These are phyloP conservation scores for Penicillium crystallinum DNA, from an alignment of 495 filamentous ascomycete genomes.

Conservation along the genomic window DNA sequence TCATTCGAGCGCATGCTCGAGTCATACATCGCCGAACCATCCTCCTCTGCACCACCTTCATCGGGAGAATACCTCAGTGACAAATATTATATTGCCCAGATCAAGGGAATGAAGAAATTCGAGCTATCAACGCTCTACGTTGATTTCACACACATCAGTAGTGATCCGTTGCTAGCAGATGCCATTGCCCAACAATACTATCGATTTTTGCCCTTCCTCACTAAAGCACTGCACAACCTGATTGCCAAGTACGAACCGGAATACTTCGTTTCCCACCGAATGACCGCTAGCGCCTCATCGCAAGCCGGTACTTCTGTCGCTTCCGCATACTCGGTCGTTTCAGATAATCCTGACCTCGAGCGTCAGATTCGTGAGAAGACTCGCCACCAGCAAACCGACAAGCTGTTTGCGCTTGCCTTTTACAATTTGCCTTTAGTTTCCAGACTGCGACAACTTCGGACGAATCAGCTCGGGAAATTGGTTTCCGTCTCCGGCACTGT, in stretches of 20 bases:
- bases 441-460: conserved; percentile 80
- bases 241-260: conserved; percentile 91
- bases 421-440: conserved; percentile 96
- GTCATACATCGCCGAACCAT: conserved; percentile 72
- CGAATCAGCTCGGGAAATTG: conserved; percentile 84
- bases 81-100: conserved; percentile 95
- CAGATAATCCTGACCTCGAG: conserved; percentile 46
- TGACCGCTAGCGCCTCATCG: conserved; percentile 57
- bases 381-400: conserved; percentile 93
- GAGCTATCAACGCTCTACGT: conserved; percentile 95
- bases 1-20: conserved; percentile 88
- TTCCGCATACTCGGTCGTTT: conserved; percentile 61
- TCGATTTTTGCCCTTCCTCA: conserved; percentile 89
- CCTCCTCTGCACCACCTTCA: conserved; percentile 63
- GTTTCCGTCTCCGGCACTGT: conserved; percentile 95
- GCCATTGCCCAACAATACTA: conserved; percentile 90
- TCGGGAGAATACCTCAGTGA: conserved; percentile 74
- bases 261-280: conserved; percentile 86
- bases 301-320: conserved; percentile 63
- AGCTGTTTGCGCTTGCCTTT: conserved; percentile 89
- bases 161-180: conserved; percentile 69
- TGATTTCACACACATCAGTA: conserved; percentile 83
- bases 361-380: conserved; percentile 52
- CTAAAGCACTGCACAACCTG: conserved; percentile 81
- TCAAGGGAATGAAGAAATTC: conserved; percentile 80